Conservation (phyloP, 495 filamentous ascomycete genomes). For the Neurospora sp. region DNA sequence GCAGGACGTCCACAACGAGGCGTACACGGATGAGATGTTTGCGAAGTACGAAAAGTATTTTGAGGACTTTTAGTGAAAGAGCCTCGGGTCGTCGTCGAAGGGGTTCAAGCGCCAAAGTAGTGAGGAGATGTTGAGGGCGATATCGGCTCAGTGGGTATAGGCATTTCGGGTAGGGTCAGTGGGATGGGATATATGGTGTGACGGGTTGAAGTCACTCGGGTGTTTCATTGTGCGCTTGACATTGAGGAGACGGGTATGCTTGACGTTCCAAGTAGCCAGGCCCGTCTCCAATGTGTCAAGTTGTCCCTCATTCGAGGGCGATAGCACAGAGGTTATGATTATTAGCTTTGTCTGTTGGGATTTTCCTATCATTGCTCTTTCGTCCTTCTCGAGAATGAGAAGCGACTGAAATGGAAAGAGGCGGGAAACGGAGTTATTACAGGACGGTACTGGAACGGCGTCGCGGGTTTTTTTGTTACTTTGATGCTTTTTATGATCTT, state of each 20-base stretch:
- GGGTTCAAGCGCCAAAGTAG: background rate
- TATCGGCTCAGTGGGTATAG: background rate
- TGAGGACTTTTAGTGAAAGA: slow-evolving; percentile 53
- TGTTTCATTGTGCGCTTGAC: background rate
- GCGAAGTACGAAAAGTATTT: slow-evolving; percentile 69
- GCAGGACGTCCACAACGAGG: slow-evolving; percentile 40
- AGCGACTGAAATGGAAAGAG: background rate
- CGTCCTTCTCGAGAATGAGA: background rate
- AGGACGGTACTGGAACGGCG: background rate
- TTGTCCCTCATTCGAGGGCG: background rate
- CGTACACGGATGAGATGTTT: slow-evolving; percentile 64
- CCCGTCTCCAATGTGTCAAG: background rate
- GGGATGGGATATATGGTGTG: background rate
- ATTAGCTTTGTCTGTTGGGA: background rate
- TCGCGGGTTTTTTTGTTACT: background rate
- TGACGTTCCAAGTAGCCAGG: background rate
- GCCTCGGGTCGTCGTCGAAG: background rate
- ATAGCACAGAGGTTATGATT: background rate
- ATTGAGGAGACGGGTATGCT: background rate
- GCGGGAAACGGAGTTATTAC: background rate
- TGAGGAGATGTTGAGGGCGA: background rate
- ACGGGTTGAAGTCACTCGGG: background rate
- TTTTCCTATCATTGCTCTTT: background rate
- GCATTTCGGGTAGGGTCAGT: background rate
- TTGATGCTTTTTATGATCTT: background rate